These are phyloP conservation scores for Leptographium flavum DNA, from an alignment of 2,329 filamentous ascomycete species.

Conservation along the genomic window DNA sequence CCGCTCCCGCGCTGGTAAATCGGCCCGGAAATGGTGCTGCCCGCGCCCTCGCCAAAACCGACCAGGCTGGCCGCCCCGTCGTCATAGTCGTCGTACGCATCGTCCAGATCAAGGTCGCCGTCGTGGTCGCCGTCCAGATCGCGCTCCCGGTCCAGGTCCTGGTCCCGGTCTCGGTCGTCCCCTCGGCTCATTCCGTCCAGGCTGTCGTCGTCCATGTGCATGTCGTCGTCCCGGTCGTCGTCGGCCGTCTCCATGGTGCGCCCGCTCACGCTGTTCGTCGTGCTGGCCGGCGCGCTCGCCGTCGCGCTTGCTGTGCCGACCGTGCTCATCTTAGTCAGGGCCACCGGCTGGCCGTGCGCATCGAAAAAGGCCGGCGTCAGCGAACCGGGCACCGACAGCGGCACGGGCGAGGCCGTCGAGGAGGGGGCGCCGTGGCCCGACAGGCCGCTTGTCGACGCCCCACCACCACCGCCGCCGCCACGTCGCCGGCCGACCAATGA, in stretches of 20 bases:
- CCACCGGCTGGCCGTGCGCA: constrained; percentile 52
- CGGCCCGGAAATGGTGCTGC: constrained; percentile 69
- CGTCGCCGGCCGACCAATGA: constrained; percentile 46
- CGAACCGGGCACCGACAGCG: constrained; percentile 14
- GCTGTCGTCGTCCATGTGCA: constrained; percentile 50
- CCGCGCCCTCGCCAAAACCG: constrained; percentile 84
- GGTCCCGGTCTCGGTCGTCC: too few species aligned
- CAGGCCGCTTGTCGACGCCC: neutral
- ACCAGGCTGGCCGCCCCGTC: constrained; percentile 60
- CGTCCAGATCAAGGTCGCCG: constrained; percentile 37
- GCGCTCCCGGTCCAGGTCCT: too few species aligned
- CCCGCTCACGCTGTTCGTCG: constrained; percentile 5
- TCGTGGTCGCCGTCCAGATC: constrained; percentile 9
- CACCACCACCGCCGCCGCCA: constrained; percentile 17
- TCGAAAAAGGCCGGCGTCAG: constrained; percentile 67
- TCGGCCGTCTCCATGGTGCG: constrained; percentile 11
- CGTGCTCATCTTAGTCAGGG: constrained; percentile 67
- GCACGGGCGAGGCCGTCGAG: neutral
- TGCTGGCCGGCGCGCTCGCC: constrained; percentile 30
- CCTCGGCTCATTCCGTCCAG: constrained; percentile 49
- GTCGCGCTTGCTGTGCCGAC: constrained; percentile 86
- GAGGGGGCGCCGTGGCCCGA: neutral
- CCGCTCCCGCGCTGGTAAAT: constrained; percentile 45
- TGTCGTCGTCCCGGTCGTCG: constrained; percentile 30
- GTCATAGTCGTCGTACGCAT: constrained; percentile 54